These are phyloP conservation scores for Aspergillus spinulosporus DNA, from an alignment of 2,329 filamentous ascomycete species.

Conservation along the genomic window DNA sequence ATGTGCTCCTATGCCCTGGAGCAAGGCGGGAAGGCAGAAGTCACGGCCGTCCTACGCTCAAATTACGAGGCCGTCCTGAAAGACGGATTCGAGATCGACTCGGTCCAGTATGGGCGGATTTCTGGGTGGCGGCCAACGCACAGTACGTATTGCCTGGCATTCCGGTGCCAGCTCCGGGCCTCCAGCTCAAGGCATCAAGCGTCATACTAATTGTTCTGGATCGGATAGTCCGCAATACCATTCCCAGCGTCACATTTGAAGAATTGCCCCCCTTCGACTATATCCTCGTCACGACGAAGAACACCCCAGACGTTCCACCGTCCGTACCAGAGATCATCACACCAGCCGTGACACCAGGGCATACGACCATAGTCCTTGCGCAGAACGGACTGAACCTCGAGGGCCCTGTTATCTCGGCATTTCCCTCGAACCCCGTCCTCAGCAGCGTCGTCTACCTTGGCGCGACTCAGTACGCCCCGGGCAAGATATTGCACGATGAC, in stretches of 20 bases:
- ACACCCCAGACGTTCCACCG: conserved; percentile 56
- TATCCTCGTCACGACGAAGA: conserved; percentile 60
- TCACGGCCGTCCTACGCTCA: neutral
- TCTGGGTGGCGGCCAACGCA: neutral
- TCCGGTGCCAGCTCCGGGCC: no score
- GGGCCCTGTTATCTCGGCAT: conserved; percentile 51
- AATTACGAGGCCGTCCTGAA: neutral
- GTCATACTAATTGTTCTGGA: no score
- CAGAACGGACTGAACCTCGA: conserved; percentile 67
- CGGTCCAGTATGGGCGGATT: neutral
- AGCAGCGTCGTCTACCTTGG: conserved; percentile 56
- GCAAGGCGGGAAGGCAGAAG: neutral
- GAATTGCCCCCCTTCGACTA: conserved; percentile 50
- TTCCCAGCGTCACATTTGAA: conserved; percentile 47
- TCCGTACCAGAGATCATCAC: conserved; percentile 51
- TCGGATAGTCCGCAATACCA: conserved; percentile 31
- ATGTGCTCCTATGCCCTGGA: conserved; percentile 1
- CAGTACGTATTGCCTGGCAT: neutral
- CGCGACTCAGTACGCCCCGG: neutral
- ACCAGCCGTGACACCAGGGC: conserved; percentile 53
- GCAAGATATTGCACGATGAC: neutral
- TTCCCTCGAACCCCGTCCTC: conserved; percentile 55
- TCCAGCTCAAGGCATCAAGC: no score
- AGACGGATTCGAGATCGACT: conserved; percentile 1
- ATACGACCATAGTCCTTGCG: conserved; percentile 57